These are phyloP conservation scores for Xylariaceae sp. DNA, from an alignment of 2,329 filamentous ascomycete genomes.

Conservation along the genomic window DNA sequence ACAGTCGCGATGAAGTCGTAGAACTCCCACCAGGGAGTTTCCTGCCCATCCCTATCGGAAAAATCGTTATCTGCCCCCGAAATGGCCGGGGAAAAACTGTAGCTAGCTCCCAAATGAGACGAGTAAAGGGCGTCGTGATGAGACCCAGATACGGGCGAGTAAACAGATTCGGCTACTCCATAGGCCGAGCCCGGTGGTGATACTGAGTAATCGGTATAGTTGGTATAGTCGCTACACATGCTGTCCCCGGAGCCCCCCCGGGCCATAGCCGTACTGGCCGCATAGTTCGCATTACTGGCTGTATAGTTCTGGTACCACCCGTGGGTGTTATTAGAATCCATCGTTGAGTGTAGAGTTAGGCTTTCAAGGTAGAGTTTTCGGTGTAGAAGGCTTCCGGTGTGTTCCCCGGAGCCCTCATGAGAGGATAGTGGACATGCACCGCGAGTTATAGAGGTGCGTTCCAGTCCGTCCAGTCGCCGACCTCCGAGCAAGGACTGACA, in stretches of 20 bases:
- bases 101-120: neutral
- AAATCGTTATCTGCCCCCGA: neutral
- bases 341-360: neutral
- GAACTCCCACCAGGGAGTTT: conserved; percentile 20
- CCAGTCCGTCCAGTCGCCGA: neutral
- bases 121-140: conserved; percentile 5
- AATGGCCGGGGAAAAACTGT: too few relatives aligned
- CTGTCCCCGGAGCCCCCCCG: conserved; percentile 32
- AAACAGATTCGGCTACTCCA: conserved; percentile 23
- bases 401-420: neutral
- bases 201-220: conserved; percentile 24
- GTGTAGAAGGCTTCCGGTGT: conserved; percentile 10
- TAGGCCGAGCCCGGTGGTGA: conserved; percentile 25
- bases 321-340: conserved; percentile 3
- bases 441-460: conserved; percentile 2
- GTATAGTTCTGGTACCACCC: too few relatives aligned
- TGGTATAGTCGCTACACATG: conserved; percentile 11
- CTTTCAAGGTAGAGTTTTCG: neutral
- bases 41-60: too few relatives aligned
- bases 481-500: neutral
- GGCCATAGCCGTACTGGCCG: conserved; percentile 29
- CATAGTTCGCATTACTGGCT: too few relatives aligned
- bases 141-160: conserved; percentile 12
- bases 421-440: conserved; percentile 5
- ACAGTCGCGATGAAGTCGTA: conserved; percentile 32